Evolutionary conservation across 2,329 filamentous ascomycete species (phyloP).

Genomic region (Colletotrichum sp.): DNA sequence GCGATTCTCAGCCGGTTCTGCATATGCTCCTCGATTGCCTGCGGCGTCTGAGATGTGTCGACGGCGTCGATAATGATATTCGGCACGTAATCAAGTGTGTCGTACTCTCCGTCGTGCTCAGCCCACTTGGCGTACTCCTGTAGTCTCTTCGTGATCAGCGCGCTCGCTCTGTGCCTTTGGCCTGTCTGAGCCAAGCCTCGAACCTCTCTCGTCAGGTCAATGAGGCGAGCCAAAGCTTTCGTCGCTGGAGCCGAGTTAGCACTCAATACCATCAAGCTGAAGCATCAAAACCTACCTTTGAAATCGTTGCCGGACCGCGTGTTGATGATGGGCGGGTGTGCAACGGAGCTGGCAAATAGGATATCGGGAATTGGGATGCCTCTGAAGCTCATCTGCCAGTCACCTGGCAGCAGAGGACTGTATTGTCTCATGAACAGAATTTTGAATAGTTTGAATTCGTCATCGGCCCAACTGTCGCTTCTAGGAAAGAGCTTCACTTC

Average conservation of each 20-base stretch:
- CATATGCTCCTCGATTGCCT: constrained; percentile 38
- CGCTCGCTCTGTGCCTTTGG: constrained; percentile 33
- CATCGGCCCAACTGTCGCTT: constrained; percentile 53
- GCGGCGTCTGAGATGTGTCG: constrained; percentile 30
- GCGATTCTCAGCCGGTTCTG: constrained; percentile 38
- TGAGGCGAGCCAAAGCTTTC: constrained; percentile 39
- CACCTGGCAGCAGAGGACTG: constrained; percentile 41
- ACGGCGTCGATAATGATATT: constrained; percentile 43
- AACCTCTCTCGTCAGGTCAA: constrained; percentile 42
- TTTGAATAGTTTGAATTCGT: constrained; percentile 51
- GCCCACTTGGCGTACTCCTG: constrained; percentile 44
- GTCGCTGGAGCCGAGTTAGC: constrained; percentile 39
- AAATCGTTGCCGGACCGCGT: constrained; percentile 39
- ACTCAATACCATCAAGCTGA: too few relatives aligned
- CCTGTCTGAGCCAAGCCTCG: constrained; percentile 39
- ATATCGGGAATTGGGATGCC: constrained; percentile 41
- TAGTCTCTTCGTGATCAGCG: constrained; percentile 37
- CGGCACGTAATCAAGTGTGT: constrained; percentile 36
- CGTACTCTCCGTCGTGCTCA: constrained; percentile 43
- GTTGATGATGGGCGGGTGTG: constrained; percentile 40
- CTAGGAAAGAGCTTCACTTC: constrained; percentile 47
- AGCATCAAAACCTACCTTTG: constrained; percentile 31
- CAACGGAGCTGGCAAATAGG: constrained; percentile 36
- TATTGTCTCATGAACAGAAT: constrained; percentile 45
- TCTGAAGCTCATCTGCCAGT: constrained; percentile 46